phyloP scores from a whole-genome alignment of 345 rosid genomes.

The Pistacia vera region DNA sequence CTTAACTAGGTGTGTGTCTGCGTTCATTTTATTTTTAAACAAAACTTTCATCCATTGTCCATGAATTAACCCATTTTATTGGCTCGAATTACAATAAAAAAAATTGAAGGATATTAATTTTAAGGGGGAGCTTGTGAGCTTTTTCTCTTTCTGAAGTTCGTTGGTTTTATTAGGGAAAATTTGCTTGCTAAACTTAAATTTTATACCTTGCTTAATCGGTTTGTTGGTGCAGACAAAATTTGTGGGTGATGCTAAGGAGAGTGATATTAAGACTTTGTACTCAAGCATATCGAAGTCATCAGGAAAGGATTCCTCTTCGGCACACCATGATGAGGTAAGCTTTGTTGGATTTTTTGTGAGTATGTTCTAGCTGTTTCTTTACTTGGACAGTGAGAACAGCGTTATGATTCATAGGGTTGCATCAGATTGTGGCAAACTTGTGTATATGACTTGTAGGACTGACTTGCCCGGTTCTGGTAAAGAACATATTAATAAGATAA shows the following conservation, averaged over 20 bases:
- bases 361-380: conserved; percentile 2
- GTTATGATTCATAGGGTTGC: not conserved
- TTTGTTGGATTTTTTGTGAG: not conserved
- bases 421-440: not conserved
- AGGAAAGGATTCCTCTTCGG: conserved; percentile 36
- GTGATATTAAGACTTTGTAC: conserved; percentile 55
- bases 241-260: conserved; percentile 29
- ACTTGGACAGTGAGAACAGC: not conserved
- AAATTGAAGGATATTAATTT: not conserved
- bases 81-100: not conserved
- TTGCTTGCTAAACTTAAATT: conserved; percentile 9
- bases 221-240: conserved; percentile 40
- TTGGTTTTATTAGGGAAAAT: not conserved
- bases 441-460: conserved; percentile 4
- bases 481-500: not conserved
- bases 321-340: conserved; percentile 53
- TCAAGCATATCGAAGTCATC: conserved; percentile 50
- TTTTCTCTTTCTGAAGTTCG: not conserved
- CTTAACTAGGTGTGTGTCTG: not conserved
- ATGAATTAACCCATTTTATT: not conserved
- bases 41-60: not conserved
- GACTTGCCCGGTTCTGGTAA: not conserved
- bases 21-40: not conserved
- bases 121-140: not conserved
- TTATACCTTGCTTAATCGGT: not conserved